These are phyloP conservation scores for Aegilops bicornis DNA, from an alignment of 176 grass and related monocot genomes.

Conservation along the genomic window DNA sequence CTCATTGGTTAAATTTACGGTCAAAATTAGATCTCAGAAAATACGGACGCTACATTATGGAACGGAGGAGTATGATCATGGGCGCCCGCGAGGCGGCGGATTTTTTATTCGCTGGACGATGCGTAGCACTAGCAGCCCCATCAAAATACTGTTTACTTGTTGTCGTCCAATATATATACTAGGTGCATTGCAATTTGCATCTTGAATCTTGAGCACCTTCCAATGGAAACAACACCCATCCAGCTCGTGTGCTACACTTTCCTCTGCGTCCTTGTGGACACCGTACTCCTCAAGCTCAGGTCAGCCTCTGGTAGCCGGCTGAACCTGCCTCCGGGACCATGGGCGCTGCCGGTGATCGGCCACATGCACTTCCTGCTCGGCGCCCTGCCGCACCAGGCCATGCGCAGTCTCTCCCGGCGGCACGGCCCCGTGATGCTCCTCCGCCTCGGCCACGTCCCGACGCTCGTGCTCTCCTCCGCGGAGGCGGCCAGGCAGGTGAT, in stretches of 20 bases:
- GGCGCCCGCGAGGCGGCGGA: no score
- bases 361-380: slow-evolving; percentile 48
- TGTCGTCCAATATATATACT: no score
- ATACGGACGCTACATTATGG: no score
- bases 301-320: not conserved
- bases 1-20: no score
- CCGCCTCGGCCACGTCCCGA: slow-evolving; percentile 44
- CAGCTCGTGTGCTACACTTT: not conserved
- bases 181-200: no score
- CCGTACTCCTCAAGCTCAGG: not conserved
- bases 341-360: slow-evolving; percentile 42
- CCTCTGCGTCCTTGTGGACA: not conserved
- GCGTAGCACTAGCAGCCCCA: no score
- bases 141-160: no score
- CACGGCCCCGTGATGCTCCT: not conserved
- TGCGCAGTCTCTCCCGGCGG: slow-evolving; percentile 25
- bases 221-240: not conserved
- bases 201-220: not conserved
- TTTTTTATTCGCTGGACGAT: no score
- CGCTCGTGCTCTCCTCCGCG: slow-evolving; percentile 45
- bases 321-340: slow-evolving; percentile 42
- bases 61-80: no score
- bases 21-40: no score
- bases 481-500: slow-evolving; percentile 49
- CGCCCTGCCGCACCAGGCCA: slow-evolving; percentile 53